Evolutionary conservation across 495 filamentous ascomycete species (phyloP).

Genomic region (Hypoxylon rickii): DNA sequence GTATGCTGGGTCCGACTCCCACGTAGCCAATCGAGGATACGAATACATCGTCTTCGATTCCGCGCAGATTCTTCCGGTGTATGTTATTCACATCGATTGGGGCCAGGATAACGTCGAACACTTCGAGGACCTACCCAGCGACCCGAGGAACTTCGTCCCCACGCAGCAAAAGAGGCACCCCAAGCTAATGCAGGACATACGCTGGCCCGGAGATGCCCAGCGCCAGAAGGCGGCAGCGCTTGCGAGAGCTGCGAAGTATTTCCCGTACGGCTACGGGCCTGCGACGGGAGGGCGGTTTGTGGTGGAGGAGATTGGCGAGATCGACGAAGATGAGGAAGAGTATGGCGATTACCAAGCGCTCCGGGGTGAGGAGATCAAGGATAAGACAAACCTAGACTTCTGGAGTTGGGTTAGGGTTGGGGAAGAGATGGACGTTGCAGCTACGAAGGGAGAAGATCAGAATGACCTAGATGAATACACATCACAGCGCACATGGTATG

Average conservation of each 20-base stretch:
- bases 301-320: constrained; percentile 47
- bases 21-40: constrained; percentile 37
- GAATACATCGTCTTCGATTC: constrained; percentile 50
- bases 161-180: constrained; percentile 9
- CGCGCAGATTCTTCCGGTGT: constrained; percentile 47
- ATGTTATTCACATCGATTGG: constrained; percentile 48
- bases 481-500: constrained; percentile 7
- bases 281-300: constrained; percentile 42
- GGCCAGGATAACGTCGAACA: constrained; percentile 29
- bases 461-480: constrained; percentile 17
- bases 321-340: constrained; percentile 42
- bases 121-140: constrained; percentile 11
- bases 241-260: constrained; percentile 46
- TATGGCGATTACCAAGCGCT: constrained; percentile 48
- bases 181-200: constrained; percentile 10
- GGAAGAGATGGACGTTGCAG: constrained; percentile 18
- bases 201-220: constrained; percentile 36
- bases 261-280: constrained; percentile 49
- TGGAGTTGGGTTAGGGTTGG: constrained; percentile 35
- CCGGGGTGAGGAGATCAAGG: constrained; percentile 37
- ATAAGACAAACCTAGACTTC: constrained; percentile 20
- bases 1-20: constrained; percentile 36
- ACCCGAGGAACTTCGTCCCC: constrained; percentile 17
- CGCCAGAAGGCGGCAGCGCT: constrained; percentile 36
- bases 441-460: neutral